Evolutionary conservation across 495 filamentous ascomycete species (phyloP), one percentile per base, ranked within the genome.

Genomic region (Penicillium angulare): DNA sequence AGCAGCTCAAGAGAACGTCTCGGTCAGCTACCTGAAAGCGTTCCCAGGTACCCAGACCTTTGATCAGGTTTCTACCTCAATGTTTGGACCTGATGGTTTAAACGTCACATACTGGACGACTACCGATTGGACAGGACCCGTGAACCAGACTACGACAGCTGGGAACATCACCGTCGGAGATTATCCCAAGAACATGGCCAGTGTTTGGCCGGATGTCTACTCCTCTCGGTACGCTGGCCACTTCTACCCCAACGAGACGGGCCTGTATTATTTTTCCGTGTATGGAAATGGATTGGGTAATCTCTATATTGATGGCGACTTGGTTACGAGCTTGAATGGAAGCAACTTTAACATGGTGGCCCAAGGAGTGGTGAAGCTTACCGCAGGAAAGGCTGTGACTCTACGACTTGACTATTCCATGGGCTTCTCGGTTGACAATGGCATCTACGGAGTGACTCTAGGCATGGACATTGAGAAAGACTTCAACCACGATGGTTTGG

Each of bases 361-460:
- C 40, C 40, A 43, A 43, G 40, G 40, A 43, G 40, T 43, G 40
- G 21, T 43, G 23, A 43, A 24, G 18, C 40, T 43, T 15, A 24
- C 40, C 22, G 20, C 16, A 40, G 20, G 20, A 20, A 4, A 40
- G 20, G 16, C 36, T 15, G 18, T 43, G 18, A 43, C 22, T 24
- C 40, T 43, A 15, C 40, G 21, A 21, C 40, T 43, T 21, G 20
- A 43, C 22, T 43, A 43, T 26, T 43, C 40, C 20, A 26, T 43
- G 40, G 40, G 13, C 40, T 21, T 15, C 13, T 26, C 40, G 13
- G 40, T 43, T 26, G 40, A 43, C 40, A 20, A 21, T 43, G 40
- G 40, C 21, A 26, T 24, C 18, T 43, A 43, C 22, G 22, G 40
- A 24, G 40, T 43, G 40, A 43, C 40, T 24, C 40, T 26, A 15